A percentile compares a stretch with the other conserved stretches of the same genome.
These are phyloP conservation scores for Aspergillus sp. DNA, from an alignment of 2,329 filamentous ascomycete genomes.

Conservation along the genomic window DNA sequence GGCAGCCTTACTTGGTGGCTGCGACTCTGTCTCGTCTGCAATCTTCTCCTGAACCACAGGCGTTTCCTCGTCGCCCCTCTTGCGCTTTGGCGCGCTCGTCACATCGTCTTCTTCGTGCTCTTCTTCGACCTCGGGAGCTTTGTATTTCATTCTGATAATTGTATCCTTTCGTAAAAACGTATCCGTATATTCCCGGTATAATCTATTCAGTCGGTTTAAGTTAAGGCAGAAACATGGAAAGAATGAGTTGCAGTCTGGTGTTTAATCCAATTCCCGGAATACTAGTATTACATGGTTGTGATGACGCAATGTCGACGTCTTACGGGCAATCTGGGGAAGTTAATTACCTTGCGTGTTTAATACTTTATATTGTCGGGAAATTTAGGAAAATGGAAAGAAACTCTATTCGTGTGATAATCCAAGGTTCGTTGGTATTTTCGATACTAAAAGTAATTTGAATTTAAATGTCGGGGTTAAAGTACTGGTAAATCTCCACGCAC, in stretches of 20 bases:
- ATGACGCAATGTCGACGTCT: slow-evolving; percentile 11
- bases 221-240: background rate
- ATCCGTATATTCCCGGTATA: background rate
- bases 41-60: background rate
- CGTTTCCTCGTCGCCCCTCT: slow-evolving; percentile 9
- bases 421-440: background rate
- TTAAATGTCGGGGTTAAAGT: background rate
- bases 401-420: too few relatives aligned
- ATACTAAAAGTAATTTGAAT: background rate
- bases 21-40: slow-evolving; percentile 8
- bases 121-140: slow-evolving; percentile 21
- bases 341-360: background rate
- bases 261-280: too few relatives aligned
- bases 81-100: slow-evolving; percentile 18
- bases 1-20: slow-evolving; percentile 17
- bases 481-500: too few relatives aligned
- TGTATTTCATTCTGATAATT: slow-evolving; percentile 19
- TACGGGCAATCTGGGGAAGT: background rate
- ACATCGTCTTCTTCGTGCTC: slow-evolving; percentile 17
- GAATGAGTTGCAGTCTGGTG: background rate
- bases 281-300: background rate
- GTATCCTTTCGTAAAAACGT: background rate
- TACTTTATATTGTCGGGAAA: too few relatives aligned
- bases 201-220: background rate
- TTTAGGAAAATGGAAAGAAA: too few relatives aligned